Evolutionary conservation across 139 green algal species (phyloP).

Genomic region (Chlorella ohadii): DNA sequence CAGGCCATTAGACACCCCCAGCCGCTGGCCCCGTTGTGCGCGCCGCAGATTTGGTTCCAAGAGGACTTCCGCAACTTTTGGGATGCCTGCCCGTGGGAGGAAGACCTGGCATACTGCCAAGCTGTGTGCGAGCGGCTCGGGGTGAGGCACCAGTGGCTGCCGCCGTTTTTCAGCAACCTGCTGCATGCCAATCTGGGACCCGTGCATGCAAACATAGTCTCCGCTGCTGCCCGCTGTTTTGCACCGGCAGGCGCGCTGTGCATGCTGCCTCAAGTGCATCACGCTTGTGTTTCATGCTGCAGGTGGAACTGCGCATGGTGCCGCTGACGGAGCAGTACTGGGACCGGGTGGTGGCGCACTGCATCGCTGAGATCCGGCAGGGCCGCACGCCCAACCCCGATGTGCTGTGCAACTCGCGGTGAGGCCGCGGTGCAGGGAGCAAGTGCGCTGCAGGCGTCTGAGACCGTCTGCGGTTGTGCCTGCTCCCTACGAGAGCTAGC

Average conservation of each 20-base stretch:
- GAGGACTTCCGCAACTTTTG: constrained; percentile 98
- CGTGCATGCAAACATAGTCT: no score
- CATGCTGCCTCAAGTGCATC: constrained; percentile 50
- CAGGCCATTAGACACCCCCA: constrained; percentile 57
- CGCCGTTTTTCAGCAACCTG: no score
- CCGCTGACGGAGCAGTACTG: constrained; percentile 90
- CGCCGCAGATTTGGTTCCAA: constrained; percentile 38
- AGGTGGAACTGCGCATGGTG: constrained; percentile 85
- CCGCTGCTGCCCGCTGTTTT: no score
- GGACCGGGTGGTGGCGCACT: constrained; percentile 88
- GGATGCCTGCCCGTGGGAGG: constrained; percentile 96
- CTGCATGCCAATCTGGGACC: no score
- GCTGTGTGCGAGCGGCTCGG: constrained; percentile 60
- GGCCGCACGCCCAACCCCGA: constrained; percentile 98
- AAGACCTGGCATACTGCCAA: constrained; percentile 91
- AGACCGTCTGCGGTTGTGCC: no score
- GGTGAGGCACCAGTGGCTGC: constrained; percentile 22
- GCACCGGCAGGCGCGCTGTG: background rate
- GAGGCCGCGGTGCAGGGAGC: background rate
- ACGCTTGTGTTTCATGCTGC: constrained; percentile 11
- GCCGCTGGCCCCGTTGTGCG: no score
- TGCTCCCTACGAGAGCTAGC: no score
- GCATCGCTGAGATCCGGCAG: constrained; percentile 82
- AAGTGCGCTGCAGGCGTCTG: background rate
- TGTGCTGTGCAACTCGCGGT: constrained; percentile 95